Percentiles rank a stretch among this genome's conserved stretches.
Conservation (phyloP, 2,329 filamentous ascomycete genomes). For the Dryadomyces sulphureus region DNA sequence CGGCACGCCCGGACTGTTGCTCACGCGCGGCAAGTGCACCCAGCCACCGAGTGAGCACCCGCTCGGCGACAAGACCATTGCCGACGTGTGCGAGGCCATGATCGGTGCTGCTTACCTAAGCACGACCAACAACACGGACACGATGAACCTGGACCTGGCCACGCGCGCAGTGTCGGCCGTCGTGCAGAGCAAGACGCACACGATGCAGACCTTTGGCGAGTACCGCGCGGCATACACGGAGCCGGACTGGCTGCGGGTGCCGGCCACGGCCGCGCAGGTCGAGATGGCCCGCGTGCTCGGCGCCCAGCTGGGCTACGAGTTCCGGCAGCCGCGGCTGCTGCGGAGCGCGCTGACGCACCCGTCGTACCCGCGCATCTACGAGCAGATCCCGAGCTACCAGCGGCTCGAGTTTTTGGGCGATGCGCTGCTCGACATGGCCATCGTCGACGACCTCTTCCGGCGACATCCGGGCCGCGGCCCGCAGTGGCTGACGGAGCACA, state of each 20-base stretch:
- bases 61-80: conserved; percentile 77
- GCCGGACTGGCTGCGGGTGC: conserved; percentile 54
- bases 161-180: conserved; percentile 52
- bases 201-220: conserved; percentile 53
- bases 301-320: conserved; percentile 41
- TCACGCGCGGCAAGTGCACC: conserved; percentile 55
- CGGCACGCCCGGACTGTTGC: conserved; percentile 36
- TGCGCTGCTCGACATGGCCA: conserved; percentile 71
- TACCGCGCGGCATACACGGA: conserved; percentile 56
- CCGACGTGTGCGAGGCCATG: conserved; percentile 86
- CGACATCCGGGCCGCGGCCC: conserved; percentile 67
- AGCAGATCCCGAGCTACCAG: conserved; percentile 77
- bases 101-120: conserved; percentile 71
- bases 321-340: conserved; percentile 61
- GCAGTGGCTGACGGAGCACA: conserved; percentile 96
- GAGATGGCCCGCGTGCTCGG: conserved; percentile 54
- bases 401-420: conserved; percentile 87
- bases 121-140: conserved; percentile 22
- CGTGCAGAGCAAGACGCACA: conserved; percentile 55
- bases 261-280: conserved; percentile 49
- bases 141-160: conserved; percentile 46
- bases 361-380: conserved; percentile 60
- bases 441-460: conserved; percentile 69
- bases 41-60: conserved; percentile 42
- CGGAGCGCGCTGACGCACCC: conserved; percentile 81